Evolutionary conservation across 768 basidiomycete species (phyloP).

Genomic region (Hemileccinum rubropunctum): DNA sequence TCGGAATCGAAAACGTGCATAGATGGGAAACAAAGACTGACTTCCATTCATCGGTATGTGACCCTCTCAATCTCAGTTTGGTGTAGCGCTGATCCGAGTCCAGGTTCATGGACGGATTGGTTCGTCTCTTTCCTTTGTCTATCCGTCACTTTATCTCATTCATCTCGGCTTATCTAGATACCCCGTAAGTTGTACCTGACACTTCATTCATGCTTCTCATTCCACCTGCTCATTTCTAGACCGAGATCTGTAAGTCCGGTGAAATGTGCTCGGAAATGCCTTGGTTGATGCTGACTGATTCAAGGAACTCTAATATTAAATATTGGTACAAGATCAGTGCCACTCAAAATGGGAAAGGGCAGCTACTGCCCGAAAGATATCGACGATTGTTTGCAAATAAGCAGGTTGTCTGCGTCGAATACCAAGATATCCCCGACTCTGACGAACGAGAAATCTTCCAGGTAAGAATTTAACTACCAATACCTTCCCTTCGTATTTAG

Average conservation of each 20-base stretch:
- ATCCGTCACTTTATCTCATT: constrained; percentile 2
- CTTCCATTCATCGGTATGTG: constrained; percentile 65
- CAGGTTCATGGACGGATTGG: constrained; percentile 70
- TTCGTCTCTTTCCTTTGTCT: constrained; percentile 34
- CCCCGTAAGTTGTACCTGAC: constrained; percentile 41
- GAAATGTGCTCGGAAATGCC: accelerated
- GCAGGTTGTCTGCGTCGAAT: constrained; percentile 80
- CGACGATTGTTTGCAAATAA: constrained; percentile 64
- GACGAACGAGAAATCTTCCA: constrained; percentile 73
- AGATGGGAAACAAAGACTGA: constrained; percentile 80
- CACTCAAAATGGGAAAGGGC: constrained; percentile 19
- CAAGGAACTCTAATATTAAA: constrained; percentile 38
- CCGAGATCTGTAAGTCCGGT: constrained; percentile 43
- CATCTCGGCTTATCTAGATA: constrained; percentile 39
- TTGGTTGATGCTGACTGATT: neutral
- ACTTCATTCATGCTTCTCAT: neutral
- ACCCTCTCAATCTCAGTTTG: neutral
- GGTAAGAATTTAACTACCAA: constrained; percentile 35
- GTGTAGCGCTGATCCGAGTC: neutral
- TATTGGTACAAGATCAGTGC: constrained; percentile 45
- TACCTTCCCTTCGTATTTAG: neutral
- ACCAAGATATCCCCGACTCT: constrained; percentile 51
- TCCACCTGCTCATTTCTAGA: constrained; percentile 20
- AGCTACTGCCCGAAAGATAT: constrained; percentile 52
- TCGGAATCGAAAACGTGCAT: constrained; percentile 66